A percentile compares a stretch with the other conserved stretches of the same genome.
Evolutionary conservation across 169 alveolate species (phyloP).

Genomic region (Babesia bovis): DNA sequence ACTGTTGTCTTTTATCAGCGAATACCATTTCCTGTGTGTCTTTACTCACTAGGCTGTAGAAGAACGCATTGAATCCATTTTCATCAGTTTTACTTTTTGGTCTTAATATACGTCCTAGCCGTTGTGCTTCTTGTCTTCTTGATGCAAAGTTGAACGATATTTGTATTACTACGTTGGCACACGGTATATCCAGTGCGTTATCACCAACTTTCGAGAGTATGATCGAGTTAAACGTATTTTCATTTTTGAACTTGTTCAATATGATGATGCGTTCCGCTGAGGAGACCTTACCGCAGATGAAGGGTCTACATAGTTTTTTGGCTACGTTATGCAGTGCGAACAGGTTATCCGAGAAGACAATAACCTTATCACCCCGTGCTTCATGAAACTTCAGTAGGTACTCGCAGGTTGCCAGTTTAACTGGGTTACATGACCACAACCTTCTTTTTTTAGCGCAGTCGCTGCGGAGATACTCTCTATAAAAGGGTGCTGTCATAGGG

Average conservation of each 20-base stretch:
- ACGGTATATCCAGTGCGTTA: slow-evolving; percentile 98
- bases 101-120: slow-evolving; percentile 98
- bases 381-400: slow-evolving; percentile 94
- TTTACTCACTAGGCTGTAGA: slow-evolving; percentile 95
- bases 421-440: slow-evolving; percentile 97
- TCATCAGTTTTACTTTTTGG: slow-evolving; percentile 91
- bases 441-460: slow-evolving; percentile 86
- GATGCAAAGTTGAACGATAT: slow-evolving; percentile 97
- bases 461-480: slow-evolving; percentile 88
- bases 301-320: slow-evolving; percentile 86
- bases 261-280: slow-evolving; percentile 89
- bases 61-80: slow-evolving; percentile 90
- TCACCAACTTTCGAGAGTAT: slow-evolving; percentile 99
- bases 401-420: slow-evolving; percentile 93
- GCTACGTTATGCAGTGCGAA: slow-evolving; percentile 91
- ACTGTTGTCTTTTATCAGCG: slow-evolving; percentile 96
- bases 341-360: slow-evolving; percentile 97
- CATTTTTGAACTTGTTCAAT: slow-evolving; percentile 88
- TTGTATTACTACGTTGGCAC: slow-evolving; percentile 98
- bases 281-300: slow-evolving; percentile 89
- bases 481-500: slow-evolving; percentile 96
- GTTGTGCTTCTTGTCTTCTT: slow-evolving; percentile 98
- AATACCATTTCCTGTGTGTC: slow-evolving; percentile 96
- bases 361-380: slow-evolving; percentile 94
- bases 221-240: slow-evolving; percentile 87